These are phyloP conservation scores for Plasmodium knowlesi DNA, from an alignment of 169 alveolate genomes.

Conservation along the genomic window DNA sequence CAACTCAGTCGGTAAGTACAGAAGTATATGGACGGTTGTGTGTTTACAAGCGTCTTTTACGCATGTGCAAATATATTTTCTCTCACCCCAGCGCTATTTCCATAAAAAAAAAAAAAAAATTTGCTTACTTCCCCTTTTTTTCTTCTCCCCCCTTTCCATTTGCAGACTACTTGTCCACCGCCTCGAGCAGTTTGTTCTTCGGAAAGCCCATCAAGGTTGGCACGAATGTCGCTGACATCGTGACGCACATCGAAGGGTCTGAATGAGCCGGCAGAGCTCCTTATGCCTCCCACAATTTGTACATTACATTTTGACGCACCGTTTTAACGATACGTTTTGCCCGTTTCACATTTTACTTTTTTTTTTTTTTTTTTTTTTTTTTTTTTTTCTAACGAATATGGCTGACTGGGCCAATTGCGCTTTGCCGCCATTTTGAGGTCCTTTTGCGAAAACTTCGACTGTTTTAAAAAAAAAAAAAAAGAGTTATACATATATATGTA, in stretches of 20 bases:
- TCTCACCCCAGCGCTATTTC: neutral
- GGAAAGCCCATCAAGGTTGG: constrained; percentile 71
- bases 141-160: neutral
- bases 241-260: constrained; percentile 18
- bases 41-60: too few relatives aligned
- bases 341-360: neutral
- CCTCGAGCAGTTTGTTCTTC: constrained; percentile 65
- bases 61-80: neutral
- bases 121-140: neutral
- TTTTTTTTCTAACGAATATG: neutral
- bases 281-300: neutral
- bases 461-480: neutral
- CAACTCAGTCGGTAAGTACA: constrained; percentile 43
- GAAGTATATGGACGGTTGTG: neutral
- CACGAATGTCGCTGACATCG: constrained; percentile 34
- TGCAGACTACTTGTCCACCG: constrained; percentile 46
- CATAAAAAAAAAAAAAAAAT: too few relatives aligned
- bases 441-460: neutral
- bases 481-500: neutral
- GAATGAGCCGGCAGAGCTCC: neutral
- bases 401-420: neutral
- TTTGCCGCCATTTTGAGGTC: neutral
- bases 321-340: neutral
- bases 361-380: neutral
- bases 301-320: neutral